Conservation (phyloP, 1,139 yeast genomes). For the Chernovozyma sophiae-reginae region DNA sequence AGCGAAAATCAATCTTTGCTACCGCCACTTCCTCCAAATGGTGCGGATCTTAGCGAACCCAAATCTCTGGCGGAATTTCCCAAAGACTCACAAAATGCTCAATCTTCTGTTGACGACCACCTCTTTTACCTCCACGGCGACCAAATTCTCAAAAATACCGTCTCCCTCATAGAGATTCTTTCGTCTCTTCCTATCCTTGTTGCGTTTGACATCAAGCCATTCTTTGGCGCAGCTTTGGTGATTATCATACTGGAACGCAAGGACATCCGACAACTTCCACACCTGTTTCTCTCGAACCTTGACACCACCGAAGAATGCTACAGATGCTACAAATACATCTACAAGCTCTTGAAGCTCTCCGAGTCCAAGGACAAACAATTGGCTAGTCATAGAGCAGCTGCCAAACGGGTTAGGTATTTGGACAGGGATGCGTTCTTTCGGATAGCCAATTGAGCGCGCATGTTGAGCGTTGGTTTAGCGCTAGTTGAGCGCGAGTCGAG, state of each 20-base stretch:
- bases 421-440: slow-evolving; percentile 14
- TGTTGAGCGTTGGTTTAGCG: no score
- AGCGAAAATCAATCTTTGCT: no score
- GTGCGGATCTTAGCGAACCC: no score
- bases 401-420: slow-evolving; percentile 20
- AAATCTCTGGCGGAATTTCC: background rate
- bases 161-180: slow-evolving; percentile 35
- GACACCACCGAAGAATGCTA: slow-evolving; percentile 19
- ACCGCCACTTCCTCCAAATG: no score
- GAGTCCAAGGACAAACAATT: slow-evolving; percentile 26
- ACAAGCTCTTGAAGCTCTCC: slow-evolving; percentile 24
- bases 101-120: background rate
- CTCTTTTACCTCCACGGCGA: slow-evolving; percentile 6
- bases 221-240: slow-evolving; percentile 33
- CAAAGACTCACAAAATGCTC: background rate
- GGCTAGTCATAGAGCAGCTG: slow-evolving; percentile 28
- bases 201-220: slow-evolving; percentile 29
- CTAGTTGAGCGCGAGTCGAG: no score
- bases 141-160: slow-evolving; percentile 32
- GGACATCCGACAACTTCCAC: slow-evolving; percentile 18
- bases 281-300: slow-evolving; percentile 17
- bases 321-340: slow-evolving; percentile 32
- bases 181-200: slow-evolving; percentile 40
- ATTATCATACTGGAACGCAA: slow-evolving; percentile 27
- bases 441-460: no score